These are phyloP conservation scores for Aspergillus sp. DNA, from an alignment of 2,329 filamentous ascomycete species.

Conservation along the genomic window DNA sequence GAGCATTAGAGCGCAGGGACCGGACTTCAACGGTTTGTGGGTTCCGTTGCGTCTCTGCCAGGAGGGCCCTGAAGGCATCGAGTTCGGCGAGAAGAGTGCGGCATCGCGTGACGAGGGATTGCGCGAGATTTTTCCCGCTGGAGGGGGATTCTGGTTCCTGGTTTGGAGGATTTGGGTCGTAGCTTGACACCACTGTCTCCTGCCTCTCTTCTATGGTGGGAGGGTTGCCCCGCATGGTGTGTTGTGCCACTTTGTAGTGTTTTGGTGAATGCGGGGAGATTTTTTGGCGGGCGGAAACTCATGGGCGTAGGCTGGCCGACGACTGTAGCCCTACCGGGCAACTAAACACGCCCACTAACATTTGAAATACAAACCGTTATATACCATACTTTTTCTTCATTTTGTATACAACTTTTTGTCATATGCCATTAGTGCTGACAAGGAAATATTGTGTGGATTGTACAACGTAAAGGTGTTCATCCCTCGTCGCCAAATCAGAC, in stretches of 20 bases:
- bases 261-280: slow-evolving; percentile 2
- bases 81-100: slow-evolving; percentile 46
- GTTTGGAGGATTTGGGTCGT: not conserved
- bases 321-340: not conserved
- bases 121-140: slow-evolving; percentile 22
- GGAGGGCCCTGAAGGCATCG: slow-evolving; percentile 43
- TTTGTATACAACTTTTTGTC: not conserved
- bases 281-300: not conserved
- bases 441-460: slow-evolving; percentile 7
- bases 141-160: not conserved
- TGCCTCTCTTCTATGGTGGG: not conserved
- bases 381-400: no score
- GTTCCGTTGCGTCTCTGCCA: slow-evolving; percentile 42
- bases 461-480: slow-evolving; percentile 5
- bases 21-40: slow-evolving; percentile 52
- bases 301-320: not conserved
- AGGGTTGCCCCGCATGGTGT: slow-evolving; percentile 2
- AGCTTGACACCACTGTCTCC: not conserved
- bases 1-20: slow-evolving; percentile 49
- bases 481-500: slow-evolving; percentile 6
- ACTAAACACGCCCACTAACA: not conserved
- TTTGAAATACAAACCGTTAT: not conserved
- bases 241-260: not conserved
- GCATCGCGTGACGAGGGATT: slow-evolving; percentile 39
- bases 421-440: not conserved